Base-by-base conservation (phyloP, 2,329 filamentous ascomycete species). In the Ceratocystis huliohia region DNA sequence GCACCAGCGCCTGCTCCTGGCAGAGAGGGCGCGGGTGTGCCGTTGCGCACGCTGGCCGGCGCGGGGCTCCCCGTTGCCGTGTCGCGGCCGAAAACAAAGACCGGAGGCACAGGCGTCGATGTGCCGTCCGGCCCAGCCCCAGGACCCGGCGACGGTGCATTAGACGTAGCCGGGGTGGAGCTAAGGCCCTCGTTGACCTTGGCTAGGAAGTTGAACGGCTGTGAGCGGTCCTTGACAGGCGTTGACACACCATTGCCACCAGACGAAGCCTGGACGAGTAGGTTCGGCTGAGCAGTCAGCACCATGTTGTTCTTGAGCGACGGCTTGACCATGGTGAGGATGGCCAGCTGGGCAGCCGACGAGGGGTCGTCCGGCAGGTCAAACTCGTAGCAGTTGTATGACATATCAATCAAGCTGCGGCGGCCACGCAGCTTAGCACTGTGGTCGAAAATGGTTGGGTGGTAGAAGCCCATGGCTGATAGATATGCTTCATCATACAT, bases 401-500 rank as follows among this genome's bases (percentile, higher is more conserved):
- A 96, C 46, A 89, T 87, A 66, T 90, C 87, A 41, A 97, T 85
- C 25, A 97, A 80, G 72, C 88, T 91, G 70, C 91, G 84, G 63
- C 93, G 85, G 53, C 89, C 87, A 22, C 81, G 79, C 10, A 97
- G 82, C 78, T 99, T 99, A 45, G 82, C 77, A 33, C 82, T 84
- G 71, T 91, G 88, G 73, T 96, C 90, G 71, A 97, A 96, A 65
- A 96, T 88, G 1, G 83, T 79, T 0, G 94, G 93, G 68, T 93
- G 88, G 74, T 95, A 96, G 72, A 92, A 89, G n/a, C 91, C 92
- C 87, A 96, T 91, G 0, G 92, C 88, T 0, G 94, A 88, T n/a
- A 99, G 81, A 71, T 96, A 89, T 25, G 95, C 88, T 75, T 97
- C 94, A 71, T 99, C 94, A 73, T 97, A 99, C 0, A 89, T 92